Evolutionary conservation across 1,139 yeast genomes (phyloP).

Genomic region (Debaryomycetaceae sp.): DNA sequence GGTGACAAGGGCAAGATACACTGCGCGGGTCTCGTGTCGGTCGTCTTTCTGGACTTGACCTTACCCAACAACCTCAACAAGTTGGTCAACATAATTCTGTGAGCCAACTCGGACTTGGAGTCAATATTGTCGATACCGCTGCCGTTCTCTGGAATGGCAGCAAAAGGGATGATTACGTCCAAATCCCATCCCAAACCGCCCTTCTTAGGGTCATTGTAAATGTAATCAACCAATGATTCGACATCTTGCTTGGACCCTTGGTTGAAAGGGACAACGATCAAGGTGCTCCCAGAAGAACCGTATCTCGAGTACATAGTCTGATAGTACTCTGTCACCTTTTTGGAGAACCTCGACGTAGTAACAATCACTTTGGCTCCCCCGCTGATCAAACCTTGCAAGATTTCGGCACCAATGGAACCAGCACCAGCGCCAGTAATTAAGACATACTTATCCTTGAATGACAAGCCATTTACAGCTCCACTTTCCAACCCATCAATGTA

Average conservation of each 20-base stretch:
- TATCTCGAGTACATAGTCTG: slow-evolving; percentile 88
- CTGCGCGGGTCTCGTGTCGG: slow-evolving; percentile 97
- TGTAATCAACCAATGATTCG: slow-evolving; percentile 76
- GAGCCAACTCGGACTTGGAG: slow-evolving; percentile 95
- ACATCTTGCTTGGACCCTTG: slow-evolving; percentile 97
- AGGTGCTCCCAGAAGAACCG: slow-evolving; percentile 88
- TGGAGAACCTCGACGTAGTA: slow-evolving; percentile 85
- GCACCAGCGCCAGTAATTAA: slow-evolving; percentile 98
- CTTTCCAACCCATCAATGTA: slow-evolving; percentile 88
- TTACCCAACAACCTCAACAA: slow-evolving; percentile 87
- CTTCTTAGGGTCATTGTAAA: slow-evolving; percentile 74
- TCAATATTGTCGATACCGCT: slow-evolving; percentile 90
- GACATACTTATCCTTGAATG: slow-evolving; percentile 85
- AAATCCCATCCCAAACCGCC: slow-evolving; percentile 98
- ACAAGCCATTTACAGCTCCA: slow-evolving; percentile 89
- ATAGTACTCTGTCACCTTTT: slow-evolving; percentile 91
- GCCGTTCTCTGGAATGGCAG: slow-evolving; percentile 98
- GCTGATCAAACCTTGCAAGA: slow-evolving; percentile 86
- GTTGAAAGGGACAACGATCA: slow-evolving; percentile 96
- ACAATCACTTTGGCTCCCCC: slow-evolving; percentile 98
- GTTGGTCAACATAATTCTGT: slow-evolving; percentile 96
- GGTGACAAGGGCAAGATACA: slow-evolving; percentile 95
- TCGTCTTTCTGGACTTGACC: slow-evolving; percentile 78
- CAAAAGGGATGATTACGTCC: slow-evolving; percentile 94
- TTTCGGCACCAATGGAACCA: slow-evolving; percentile 97